Base-by-base conservation (phyloP, 306 rosid species). In the Quercus mongolica region DNA sequence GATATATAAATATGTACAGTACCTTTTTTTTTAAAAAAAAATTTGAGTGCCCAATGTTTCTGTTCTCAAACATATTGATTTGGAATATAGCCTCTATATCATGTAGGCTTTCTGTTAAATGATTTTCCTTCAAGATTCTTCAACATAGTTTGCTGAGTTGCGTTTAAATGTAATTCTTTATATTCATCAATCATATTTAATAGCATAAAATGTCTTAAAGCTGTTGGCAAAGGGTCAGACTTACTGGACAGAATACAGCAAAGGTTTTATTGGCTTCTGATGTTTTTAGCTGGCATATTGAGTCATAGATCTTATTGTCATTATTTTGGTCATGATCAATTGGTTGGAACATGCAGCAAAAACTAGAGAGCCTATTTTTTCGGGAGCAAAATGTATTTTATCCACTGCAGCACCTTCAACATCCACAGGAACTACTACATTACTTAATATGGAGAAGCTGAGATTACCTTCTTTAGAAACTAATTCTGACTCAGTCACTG, bases 371-470 rank as follows among this genome's bases (percentile, higher is more conserved):
- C 82, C 83, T 73, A 71, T 80, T 71, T 77, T 82, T 81, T 86
- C 82, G 64, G 83, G 84, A n/a, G 83, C 93, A 56, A 92, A 90
- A 58, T 91, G 92, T 78, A 35, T 86, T 64, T 65, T 91, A 74
- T 91, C 94, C n/a, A 56, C 93, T 7, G 12, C 94, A 1, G 71
- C 95, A 7, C 79, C 87, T 38, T 84, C 93, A 46, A 81, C 91
- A 70, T 80, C 89, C 54, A 69, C 74, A 5, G 88, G 80, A 82
- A 67, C 91, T 52, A 55, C 86, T 35, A 68, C 88, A 23, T 79
- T 87, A 46, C 90, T 92, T 78, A 76, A 79, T 82, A 68, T 89
- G 83, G 90, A 91, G n/a, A 80, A 87, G 73, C 77, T 90, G 79
- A 85, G 84, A 65, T 86, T 91, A 33, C 87, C 85, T 52, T 73